Conservation (phyloP, 2,329 filamentous ascomycete genomes). For the Ophiostoma ulmi region DNA sequence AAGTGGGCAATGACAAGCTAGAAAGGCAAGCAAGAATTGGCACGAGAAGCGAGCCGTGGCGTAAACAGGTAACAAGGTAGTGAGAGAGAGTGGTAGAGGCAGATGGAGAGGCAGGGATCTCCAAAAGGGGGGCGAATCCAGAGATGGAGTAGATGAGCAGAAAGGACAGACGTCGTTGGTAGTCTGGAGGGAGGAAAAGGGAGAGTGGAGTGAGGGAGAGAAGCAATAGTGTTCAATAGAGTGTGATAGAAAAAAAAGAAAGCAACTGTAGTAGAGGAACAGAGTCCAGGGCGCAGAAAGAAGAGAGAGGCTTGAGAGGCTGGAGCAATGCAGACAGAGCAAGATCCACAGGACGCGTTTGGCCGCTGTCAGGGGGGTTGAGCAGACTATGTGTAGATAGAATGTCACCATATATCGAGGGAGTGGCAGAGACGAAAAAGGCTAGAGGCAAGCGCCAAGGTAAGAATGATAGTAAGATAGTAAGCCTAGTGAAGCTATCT, state of each 20-base stretch:
- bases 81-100: not conserved
- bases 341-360: slow-evolving; percentile 6
- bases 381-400: not conserved
- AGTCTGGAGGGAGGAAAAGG: not conserved
- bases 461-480: not conserved
- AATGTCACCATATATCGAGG: not conserved
- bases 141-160: not conserved
- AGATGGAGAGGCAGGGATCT: not conserved
- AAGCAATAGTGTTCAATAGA: slow-evolving; percentile 10
- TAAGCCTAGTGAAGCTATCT: not conserved
- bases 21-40: not conserved
- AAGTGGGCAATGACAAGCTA: not conserved
- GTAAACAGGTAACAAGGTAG: not conserved
- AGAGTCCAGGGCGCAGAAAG: not conserved
- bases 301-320: not conserved
- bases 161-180: not conserved
- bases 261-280: not conserved
- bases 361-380: not conserved
- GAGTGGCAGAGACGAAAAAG: not conserved
- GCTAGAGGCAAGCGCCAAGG: not conserved
- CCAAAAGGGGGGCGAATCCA: not conserved
- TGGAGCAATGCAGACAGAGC: not conserved
- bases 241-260: not conserved
- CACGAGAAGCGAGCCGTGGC: not conserved
- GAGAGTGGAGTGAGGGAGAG: slow-evolving; percentile 3